Percentiles rank a stretch among this genome's conserved stretches.
Conservation (phyloP, 2,329 filamentous ascomycete species). For the Penicillium digitatum region DNA sequence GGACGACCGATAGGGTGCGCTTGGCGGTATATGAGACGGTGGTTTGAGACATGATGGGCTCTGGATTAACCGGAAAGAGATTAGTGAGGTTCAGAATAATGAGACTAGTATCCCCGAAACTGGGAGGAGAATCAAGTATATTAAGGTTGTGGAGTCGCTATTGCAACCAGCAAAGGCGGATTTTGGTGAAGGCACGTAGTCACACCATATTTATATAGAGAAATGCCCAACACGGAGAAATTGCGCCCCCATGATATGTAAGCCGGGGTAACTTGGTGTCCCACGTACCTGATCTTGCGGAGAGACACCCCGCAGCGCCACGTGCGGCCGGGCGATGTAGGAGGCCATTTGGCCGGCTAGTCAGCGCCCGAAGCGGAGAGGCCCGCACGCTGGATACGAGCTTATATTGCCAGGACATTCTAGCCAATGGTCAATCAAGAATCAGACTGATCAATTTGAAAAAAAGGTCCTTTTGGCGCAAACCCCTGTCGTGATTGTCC, state of each 20-base stretch:
- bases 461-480: conserved; percentile 4
- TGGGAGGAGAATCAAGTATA: background rate
- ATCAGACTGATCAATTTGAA: background rate
- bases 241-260: conserved; percentile 12
- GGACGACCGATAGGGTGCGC: conserved; percentile 47
- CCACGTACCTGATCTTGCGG: conserved; percentile 29
- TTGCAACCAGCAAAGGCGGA: background rate
- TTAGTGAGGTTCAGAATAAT: conserved; percentile 13
- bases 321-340: conserved; percentile 23
- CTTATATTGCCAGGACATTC: conserved; percentile 33
- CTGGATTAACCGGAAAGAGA: conserved; percentile 19
- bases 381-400: conserved; percentile 30
- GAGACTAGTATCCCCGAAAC: background rate
- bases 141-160: background rate
- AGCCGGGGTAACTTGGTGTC: conserved; percentile 8
- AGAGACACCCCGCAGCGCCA: conserved; percentile 21
- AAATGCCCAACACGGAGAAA: background rate
- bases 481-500: conserved; percentile 2
- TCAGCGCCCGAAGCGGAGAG: conserved; percentile 29
- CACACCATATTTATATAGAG: background rate
- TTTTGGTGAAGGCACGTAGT: background rate
- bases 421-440: background rate
- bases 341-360: conserved; percentile 29
- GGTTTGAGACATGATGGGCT: conserved; percentile 28
- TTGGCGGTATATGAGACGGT: conserved; percentile 23